Conservation (phyloP, 2,329 filamentous ascomycete genomes). For the Xylaria hypoxylon region DNA sequence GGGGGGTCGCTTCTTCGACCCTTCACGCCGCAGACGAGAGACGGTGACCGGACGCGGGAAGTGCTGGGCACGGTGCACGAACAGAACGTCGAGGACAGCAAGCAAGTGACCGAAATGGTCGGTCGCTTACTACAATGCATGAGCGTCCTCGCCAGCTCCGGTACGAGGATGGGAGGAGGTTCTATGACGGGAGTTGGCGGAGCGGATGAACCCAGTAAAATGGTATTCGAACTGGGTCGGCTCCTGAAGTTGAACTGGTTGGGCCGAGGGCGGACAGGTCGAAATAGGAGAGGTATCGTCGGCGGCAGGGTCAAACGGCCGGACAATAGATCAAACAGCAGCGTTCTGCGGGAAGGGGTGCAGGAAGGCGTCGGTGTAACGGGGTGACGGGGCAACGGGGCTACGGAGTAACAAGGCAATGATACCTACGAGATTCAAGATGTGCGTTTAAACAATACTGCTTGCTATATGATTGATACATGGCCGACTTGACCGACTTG, state of each 20-base stretch:
- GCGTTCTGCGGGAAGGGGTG: slow-evolving; percentile 41
- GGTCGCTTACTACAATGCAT: slow-evolving; percentile 97
- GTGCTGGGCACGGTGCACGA: slow-evolving; percentile 60
- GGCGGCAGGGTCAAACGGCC: slow-evolving; percentile 70
- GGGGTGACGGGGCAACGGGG: slow-evolving; percentile 35
- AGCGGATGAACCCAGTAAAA: slow-evolving; percentile 78
- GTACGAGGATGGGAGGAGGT: slow-evolving; percentile 69
- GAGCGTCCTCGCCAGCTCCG: slow-evolving; percentile 85
- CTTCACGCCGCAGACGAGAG: slow-evolving; percentile 60
- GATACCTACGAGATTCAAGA: slow-evolving; percentile 14
- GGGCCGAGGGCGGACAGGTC: slow-evolving; percentile 85
- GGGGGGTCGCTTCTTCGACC: slow-evolving; percentile 61
- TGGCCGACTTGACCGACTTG: too few species aligned
- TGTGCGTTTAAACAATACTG: slow-evolving; percentile 4
- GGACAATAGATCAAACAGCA: slow-evolving; percentile 41
- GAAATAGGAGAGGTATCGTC: slow-evolving; percentile 90
- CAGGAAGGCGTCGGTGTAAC: slow-evolving; percentile 47
- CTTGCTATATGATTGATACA: slow-evolving; percentile 13
- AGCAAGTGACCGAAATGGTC: slow-evolving; percentile 92
- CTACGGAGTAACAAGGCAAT: slow-evolving; percentile 14
- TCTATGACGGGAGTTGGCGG: slow-evolving; percentile 51
- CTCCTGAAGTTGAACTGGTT: slow-evolving; percentile 98
- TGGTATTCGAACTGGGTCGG: slow-evolving; percentile 85
- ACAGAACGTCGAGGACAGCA: slow-evolving; percentile 73
- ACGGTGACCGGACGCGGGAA: slow-evolving; percentile 37